Conservation (phyloP, 1,139 yeast species). For the Ogataea hybrid region DNA sequence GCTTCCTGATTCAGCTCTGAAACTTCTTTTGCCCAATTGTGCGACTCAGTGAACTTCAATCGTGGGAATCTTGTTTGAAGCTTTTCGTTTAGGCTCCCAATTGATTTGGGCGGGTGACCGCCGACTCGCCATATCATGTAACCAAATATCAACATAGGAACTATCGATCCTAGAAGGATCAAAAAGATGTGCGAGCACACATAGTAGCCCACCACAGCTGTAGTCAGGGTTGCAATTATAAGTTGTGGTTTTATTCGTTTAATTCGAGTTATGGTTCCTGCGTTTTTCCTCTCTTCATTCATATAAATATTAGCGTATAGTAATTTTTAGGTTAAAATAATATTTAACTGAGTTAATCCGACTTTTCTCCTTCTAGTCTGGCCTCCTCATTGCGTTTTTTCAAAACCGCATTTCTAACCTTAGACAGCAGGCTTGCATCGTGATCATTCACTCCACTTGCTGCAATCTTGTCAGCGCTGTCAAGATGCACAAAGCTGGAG, state of each 20-base stretch:
- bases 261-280: too few relatives aligned
- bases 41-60: conserved; percentile 32
- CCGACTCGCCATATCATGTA: background rate
- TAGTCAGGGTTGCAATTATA: background rate
- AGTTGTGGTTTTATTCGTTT: too few relatives aligned
- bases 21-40: conserved; percentile 34
- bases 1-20: conserved; percentile 9
- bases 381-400: conserved; percentile 16
- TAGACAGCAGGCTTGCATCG: conserved; percentile 6
- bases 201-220: background rate
- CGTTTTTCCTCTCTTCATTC: background rate
- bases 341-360: background rate
- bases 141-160: background rate
- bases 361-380: conserved; percentile 9
- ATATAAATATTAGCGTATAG: background rate
- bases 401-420: conserved; percentile 23
- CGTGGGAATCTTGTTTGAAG: conserved; percentile 24
- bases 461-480: conserved; percentile 5
- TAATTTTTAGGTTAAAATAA: background rate
- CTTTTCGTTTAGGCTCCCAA: background rate
- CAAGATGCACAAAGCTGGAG: conserved; percentile 17
- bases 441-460: conserved; percentile 10
- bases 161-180: too few relatives aligned
- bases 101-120: background rate
- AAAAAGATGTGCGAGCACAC: background rate